Conservation (phyloP, 164 flowering plant species). For the Tetracentron sinense region DNA sequence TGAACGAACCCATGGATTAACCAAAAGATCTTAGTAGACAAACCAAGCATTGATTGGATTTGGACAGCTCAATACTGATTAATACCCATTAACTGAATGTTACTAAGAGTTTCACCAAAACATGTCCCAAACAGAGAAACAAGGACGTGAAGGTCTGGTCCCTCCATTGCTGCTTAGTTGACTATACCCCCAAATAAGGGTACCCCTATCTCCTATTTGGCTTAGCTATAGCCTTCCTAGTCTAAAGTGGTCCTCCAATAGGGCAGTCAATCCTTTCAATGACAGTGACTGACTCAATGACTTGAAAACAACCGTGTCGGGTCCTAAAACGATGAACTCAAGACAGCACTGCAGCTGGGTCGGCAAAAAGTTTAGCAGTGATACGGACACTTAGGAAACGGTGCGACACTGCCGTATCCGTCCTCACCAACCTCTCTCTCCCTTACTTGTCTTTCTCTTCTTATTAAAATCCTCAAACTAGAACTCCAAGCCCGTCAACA, state of each 20-base stretch:
- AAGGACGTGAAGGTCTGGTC: not conserved
- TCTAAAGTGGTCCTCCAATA: not conserved
- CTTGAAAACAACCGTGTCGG: not conserved
- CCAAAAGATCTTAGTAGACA: too few relatives aligned
- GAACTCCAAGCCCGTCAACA: too few relatives aligned
- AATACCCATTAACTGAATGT: not conserved
- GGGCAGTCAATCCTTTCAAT: not conserved
- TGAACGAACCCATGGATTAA: too few relatives aligned
- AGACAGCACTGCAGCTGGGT: constrained; percentile 10
- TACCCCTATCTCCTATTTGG: too few relatives aligned
- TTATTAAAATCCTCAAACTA: not conserved
- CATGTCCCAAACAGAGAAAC: not conserved
- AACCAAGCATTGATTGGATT: not conserved
- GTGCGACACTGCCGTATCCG: not conserved
- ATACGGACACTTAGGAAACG: not conserved
- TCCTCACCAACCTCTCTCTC: constrained; percentile 5
- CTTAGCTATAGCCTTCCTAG: too few relatives aligned
- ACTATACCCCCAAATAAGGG: too few relatives aligned
- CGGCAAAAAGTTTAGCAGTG: constrained; percentile 11
- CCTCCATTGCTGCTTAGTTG: too few relatives aligned
- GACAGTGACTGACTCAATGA: not conserved
- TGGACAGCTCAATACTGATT: too few relatives aligned
- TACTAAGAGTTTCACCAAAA: not conserved
- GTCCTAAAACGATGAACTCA: not conserved
- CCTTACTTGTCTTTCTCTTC: not conserved